Conservation (phyloP, 192 early-diverging fungal species). For the Spinellus fusiger region DNA sequence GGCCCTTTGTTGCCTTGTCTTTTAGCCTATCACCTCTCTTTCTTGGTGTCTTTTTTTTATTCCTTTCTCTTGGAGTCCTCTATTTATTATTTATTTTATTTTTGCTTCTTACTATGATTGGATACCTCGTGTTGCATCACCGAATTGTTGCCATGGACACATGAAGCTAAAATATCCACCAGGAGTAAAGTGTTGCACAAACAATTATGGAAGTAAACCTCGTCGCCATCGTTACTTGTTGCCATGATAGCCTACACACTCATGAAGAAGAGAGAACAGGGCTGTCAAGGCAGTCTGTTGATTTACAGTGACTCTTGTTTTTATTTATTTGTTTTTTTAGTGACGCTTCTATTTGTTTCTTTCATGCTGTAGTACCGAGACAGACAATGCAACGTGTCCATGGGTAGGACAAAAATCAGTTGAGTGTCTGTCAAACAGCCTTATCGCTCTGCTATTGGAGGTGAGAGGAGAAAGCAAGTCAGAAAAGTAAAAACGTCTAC, state of each 20-base stretch:
- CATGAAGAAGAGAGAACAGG: not conserved
- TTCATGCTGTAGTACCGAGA: too few relatives aligned
- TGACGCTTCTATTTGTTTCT: too few relatives aligned
- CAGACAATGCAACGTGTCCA: too few relatives aligned
- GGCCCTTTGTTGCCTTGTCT: too few relatives aligned
- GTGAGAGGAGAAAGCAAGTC: too few relatives aligned
- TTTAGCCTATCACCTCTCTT: too few relatives aligned
- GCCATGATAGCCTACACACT: not conserved
- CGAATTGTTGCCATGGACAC: not conserved
- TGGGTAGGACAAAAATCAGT: too few relatives aligned
- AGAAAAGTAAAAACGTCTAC: too few relatives aligned
- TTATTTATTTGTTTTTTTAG: too few relatives aligned
- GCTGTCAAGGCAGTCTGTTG: not conserved
- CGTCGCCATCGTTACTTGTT: not conserved
- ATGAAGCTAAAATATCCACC: not conserved
- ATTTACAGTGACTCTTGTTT: too few relatives aligned
- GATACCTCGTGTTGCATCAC: not conserved
- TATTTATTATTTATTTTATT: not conserved
- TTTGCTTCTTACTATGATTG: not conserved
- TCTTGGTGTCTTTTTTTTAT: slow-evolving; percentile 6
- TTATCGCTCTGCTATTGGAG: too few relatives aligned
- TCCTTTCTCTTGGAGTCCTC: slow-evolving; percentile 12
- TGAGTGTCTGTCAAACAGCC: too few relatives aligned
- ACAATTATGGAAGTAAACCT: not conserved
- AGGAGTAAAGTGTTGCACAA: not conserved